Evolutionary conservation across 2,329 filamentous ascomycete species (phyloP), one percentile per base, ranked within the genome.

Genomic region (Colletotrichum liaoningense): DNA sequence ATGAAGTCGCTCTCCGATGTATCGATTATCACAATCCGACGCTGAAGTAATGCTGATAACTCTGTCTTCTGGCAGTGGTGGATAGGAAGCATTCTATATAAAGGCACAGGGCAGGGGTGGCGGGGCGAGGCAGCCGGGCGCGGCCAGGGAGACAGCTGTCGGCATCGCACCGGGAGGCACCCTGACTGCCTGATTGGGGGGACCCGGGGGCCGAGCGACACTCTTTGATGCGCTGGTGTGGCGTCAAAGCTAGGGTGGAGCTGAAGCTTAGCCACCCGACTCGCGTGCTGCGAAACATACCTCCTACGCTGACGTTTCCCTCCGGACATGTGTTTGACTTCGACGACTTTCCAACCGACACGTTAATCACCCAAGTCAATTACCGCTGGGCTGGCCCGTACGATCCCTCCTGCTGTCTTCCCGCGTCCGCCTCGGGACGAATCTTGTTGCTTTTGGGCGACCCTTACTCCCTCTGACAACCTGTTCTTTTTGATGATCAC

Each of bases 401-500:
- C 58, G 26, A 59, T 38, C 30, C 16, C 65, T 74, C 22, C 16
- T 42, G 35, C 35, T 35, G 26, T 65, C 46, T 16, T 11, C 19
- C 19, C 22, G 56, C 60, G 33, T 55, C 67, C n/a, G 35, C 26
- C 26, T 58, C 42, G 42, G 59, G 60, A 63, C 67, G 63, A 74
- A 19, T 58, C 46, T 46, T 42, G 6, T 67, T 22, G 42, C 42
- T 49, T 16, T 54, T 33, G 56, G 28, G 38, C 58, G 46, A 57
- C 56, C 42, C 55, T 24, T 28, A 52, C 19, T 30, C 24, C 22
- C 56, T 58, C 56, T 49, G 42, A 62, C 59, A 65, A 56, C 65
- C 55, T 66, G 35, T 62, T 62, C 65, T 72, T 81, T 63, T 88
- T 88, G 81, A 88, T 87, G 86, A 84, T 80, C 79, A 76, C 76